A percentile compares a stretch with the other conserved stretches of the same genome.
phyloP scores from a whole-genome alignment of 345 rosid species.

The Linum lewisii region DNA sequence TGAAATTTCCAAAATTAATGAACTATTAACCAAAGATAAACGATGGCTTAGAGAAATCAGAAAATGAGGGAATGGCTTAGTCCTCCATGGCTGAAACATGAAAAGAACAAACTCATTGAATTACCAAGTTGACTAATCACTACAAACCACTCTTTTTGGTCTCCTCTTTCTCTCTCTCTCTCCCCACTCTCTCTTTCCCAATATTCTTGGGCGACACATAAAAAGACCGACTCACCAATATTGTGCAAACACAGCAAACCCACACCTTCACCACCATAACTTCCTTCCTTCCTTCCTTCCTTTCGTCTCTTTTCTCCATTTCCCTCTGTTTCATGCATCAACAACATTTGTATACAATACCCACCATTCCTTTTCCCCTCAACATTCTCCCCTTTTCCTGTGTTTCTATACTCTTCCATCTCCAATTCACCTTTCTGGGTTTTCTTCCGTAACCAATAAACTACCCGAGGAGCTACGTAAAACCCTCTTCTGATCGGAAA shows the following conservation, averaged over 20 bases:
- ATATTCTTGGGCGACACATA: conserved; percentile 9
- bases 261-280: background rate
- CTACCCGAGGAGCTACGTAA: too few relatives aligned
- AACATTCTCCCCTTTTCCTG: too few relatives aligned
- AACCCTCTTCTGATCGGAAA: background rate
- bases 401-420: too few relatives aligned
- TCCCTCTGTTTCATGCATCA: background rate
- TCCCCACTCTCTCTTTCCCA: conserved; percentile 6
- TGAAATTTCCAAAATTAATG: too few relatives aligned
- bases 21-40: too few relatives aligned
- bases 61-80: too few relatives aligned
- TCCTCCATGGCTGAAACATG: background rate
- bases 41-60: too few relatives aligned
- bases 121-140: conserved; percentile 41
- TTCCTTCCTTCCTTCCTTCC: background rate
- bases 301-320: background rate
- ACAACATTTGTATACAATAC: background rate
- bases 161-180: background rate
- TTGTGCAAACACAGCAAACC: background rate
- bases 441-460: too few relatives aligned
- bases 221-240: background rate
- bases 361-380: background rate
- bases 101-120: conserved; percentile 28
- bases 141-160: conserved; percentile 17
- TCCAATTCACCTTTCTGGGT: too few relatives aligned